Evolutionary conservation across 2,329 filamentous ascomycete genomes (phyloP).

Genomic region (Ceratocystis cacaofunesta): DNA sequence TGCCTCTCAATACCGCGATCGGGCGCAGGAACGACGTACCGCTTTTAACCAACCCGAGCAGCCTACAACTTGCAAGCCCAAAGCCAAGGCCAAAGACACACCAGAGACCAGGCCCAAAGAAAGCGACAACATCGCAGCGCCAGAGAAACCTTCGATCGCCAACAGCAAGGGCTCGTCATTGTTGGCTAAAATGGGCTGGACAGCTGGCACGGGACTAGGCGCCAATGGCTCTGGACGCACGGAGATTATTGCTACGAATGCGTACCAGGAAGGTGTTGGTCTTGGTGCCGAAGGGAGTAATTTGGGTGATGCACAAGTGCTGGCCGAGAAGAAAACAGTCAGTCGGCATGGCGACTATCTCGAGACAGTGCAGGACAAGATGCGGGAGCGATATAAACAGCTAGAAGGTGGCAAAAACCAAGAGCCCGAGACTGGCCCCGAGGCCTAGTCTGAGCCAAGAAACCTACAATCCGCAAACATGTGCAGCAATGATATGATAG

Average conservation of each 20-base stretch:
- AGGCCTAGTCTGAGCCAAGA: background rate
- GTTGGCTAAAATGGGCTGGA: slow-evolving; percentile 62
- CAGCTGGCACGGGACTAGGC: slow-evolving; percentile 47
- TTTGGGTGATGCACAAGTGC: slow-evolving; percentile 49
- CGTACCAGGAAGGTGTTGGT: slow-evolving; percentile 54
- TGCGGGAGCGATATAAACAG: slow-evolving; percentile 49
- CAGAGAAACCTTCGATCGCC: slow-evolving; percentile 21
- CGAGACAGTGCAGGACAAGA: slow-evolving; percentile 48
- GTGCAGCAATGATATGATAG: background rate
- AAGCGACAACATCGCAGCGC: background rate
- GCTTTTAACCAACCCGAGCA: slow-evolving; percentile 47
- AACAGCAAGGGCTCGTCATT: slow-evolving; percentile 48
- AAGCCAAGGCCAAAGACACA: slow-evolving; percentile 9
- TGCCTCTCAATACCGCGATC: slow-evolving; percentile 41
- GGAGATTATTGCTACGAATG: slow-evolving; percentile 46
- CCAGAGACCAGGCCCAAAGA: slow-evolving; percentile 25
- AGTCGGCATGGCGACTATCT: slow-evolving; percentile 48
- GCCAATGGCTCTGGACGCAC: slow-evolving; percentile 47
- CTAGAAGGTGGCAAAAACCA: slow-evolving; percentile 23
- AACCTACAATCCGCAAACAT: background rate
- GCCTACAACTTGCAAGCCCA: slow-evolving; percentile 25
- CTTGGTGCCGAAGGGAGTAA: slow-evolving; percentile 56
- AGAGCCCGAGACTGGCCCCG: background rate
- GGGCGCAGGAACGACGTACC: slow-evolving; percentile 50
- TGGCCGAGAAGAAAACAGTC: slow-evolving; percentile 47